Evolutionary conservation across 2,329 filamentous ascomycete species (phyloP).

Genomic region (Trichoderma lentiforme): DNA sequence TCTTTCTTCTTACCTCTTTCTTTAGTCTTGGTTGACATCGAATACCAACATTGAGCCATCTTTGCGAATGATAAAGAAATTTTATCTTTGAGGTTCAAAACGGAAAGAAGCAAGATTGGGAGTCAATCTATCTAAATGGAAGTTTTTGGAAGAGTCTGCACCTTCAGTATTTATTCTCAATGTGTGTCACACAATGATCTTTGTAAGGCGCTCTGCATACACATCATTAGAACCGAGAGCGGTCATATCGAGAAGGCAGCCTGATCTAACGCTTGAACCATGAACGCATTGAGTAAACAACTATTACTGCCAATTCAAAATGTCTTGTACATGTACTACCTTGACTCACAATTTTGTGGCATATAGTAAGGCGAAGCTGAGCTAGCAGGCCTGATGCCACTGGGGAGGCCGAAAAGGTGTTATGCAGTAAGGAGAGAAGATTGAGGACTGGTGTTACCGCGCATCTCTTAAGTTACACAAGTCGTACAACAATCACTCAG

Average conservation of each 20-base stretch:
- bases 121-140: neutral
- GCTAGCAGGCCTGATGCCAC: neutral
- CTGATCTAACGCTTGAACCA: neutral
- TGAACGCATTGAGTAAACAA: neutral
- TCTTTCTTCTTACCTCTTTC: neutral
- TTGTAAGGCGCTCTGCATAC: neutral
- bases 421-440: neutral
- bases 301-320: neutral
- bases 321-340: neutral
- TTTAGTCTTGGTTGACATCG: neutral
- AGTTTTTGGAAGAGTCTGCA: neutral
- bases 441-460: neutral
- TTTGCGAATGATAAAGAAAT: neutral
- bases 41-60: neutral
- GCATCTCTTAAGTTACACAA: neutral
- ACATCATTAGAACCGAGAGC: neutral
- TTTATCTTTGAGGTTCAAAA: neutral
- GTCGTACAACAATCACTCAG: neutral
- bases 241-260: neutral
- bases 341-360: neutral
- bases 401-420: neutral
- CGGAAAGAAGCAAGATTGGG: neutral
- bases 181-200: neutral
- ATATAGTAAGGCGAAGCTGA: neutral
- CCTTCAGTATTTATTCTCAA: neutral